phyloP scores from a whole-genome alignment of 768 basidiomycete species.

The Pleurotus tuoliensis region DNA sequence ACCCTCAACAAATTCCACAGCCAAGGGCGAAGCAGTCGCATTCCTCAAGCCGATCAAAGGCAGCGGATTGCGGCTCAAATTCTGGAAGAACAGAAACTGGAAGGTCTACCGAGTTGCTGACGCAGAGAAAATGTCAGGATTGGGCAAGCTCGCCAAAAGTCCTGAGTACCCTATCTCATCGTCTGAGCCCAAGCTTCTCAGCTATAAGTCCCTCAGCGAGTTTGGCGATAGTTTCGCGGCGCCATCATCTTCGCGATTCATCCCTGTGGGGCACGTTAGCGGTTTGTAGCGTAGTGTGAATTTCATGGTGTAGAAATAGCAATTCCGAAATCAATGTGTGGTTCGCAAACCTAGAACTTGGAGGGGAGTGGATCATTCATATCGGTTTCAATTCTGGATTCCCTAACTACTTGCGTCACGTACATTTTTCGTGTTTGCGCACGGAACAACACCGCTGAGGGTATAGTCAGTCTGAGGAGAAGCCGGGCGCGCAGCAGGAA shows the following conservation, averaged over 20 bases:
- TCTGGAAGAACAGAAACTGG: slow-evolving; percentile 7
- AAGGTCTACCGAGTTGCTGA: slow-evolving; percentile 1
- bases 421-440: no score
- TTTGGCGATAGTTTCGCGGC: not conserved
- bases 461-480: no score
- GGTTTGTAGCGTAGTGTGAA: not conserved
- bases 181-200: not conserved
- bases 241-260: not conserved
- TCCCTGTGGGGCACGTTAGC: not conserved
- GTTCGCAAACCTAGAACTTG: no score
- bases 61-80: not conserved
- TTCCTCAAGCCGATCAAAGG: slow-evolving; percentile 5
- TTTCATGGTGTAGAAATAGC: not conserved
- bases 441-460: no score
- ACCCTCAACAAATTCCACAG: not conserved
- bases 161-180: not conserved
- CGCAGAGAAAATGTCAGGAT: not conserved
- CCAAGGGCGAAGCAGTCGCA: not conserved
- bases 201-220: not conserved
- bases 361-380: no score
- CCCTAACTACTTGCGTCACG: no score
- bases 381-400: no score
- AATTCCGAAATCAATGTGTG: no score
- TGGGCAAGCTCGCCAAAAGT: not conserved
- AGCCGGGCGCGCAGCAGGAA: no score